Base-by-base conservation (phyloP, 2,329 filamentous ascomycete species). In the Boeremia exigua region DNA sequence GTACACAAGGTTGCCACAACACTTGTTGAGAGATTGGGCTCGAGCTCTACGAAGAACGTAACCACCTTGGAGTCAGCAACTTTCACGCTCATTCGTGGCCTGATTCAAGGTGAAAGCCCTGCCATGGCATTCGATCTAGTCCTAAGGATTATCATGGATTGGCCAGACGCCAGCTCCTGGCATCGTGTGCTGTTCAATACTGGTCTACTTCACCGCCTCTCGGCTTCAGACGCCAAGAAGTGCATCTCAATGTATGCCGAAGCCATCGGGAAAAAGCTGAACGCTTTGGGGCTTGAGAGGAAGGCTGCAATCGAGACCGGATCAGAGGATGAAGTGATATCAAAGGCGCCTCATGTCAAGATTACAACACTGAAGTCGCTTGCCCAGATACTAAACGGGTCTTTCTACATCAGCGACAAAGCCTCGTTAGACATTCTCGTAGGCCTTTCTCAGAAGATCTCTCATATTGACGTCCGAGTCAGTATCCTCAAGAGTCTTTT, bases 291-390 rank as follows among this genome's bases (percentile, higher is more conserved):
- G 14, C n/a, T 17, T 6, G 7, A 43, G 40, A 56, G 69, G 33
- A 65, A 71, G 51, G 36, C 59, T 2, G 56, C 58, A 27, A 19
- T n/a, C 5, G 32, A 39, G 8, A n/a, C 7, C 12, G 27, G 42
- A 15, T 14, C 29, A 34, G 14, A 27, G 19, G 12, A 19, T n/a
- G 0, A 34, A 34, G 6, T 9, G 11, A 2, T 19, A 34, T 19
- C 37, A 9, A 19, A 12, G 12, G 4, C 25, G 37, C 54, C 69
- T 0, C 54, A 61, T 14, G 59, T 79, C 42, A 80, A 80, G 49
- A 62, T 79, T 4, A 79, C 77, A 0, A 80, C 78, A 1, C 68
- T 78, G 40, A 80, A 80, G 46, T 66, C 75, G 37, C 67, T 80
- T 1, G 75, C 76, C 1, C 71, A 79, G 54, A 48, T 79, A 3